phyloP scores from a whole-genome alignment of 352 stramenopile genomes.

The Globisporangium parvum region DNA sequence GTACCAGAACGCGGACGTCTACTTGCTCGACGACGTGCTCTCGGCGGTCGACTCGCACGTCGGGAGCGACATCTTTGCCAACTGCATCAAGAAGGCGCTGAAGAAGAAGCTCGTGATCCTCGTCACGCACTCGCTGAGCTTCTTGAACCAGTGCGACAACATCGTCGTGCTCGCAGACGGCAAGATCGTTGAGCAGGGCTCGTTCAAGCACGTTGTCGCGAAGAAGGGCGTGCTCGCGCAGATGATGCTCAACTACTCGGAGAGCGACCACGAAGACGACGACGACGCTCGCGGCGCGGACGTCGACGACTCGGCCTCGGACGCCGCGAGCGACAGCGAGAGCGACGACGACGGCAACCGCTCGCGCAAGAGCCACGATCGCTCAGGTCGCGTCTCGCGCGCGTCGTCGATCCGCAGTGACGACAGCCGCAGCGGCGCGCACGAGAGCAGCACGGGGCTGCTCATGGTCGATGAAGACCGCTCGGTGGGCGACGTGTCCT shows the following conservation, averaged over 20 bases:
- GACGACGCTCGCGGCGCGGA: slow-evolving; percentile 19
- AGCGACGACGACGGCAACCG: slow-evolving; percentile 29
- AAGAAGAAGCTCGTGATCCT: slow-evolving; percentile 90
- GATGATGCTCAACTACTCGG: slow-evolving; percentile 52
- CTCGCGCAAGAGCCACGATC: slow-evolving; percentile 20
- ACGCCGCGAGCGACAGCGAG: slow-evolving; percentile 5
- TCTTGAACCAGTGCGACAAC: slow-evolving; percentile 57
- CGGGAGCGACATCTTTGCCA: slow-evolving; percentile 90
- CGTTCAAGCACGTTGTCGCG: slow-evolving; percentile 71
- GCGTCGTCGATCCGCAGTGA: slow-evolving; percentile 49
- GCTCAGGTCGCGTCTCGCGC: background rate
- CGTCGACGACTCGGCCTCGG: background rate
- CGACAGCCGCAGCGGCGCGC: slow-evolving; percentile 30
- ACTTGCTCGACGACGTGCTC: slow-evolving; percentile 95
- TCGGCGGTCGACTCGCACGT: slow-evolving; percentile 97
- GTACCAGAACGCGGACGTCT: slow-evolving; percentile 93
- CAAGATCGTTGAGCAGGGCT: slow-evolving; percentile 64
- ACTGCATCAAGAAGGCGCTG: slow-evolving; percentile 88
- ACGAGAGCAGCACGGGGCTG: slow-evolving; percentile 29
- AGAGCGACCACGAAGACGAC: slow-evolving; percentile 42
- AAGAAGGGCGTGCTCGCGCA: slow-evolving; percentile 60
- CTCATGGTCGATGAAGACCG: slow-evolving; percentile 71
- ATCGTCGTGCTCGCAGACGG: slow-evolving; percentile 67
- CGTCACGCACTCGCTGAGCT: slow-evolving; percentile 88
- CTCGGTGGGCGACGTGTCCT: slow-evolving; percentile 48